phyloP scores from a whole-genome alignment of 78 protist genomes.

The Protostelium mycophagum region DNA sequence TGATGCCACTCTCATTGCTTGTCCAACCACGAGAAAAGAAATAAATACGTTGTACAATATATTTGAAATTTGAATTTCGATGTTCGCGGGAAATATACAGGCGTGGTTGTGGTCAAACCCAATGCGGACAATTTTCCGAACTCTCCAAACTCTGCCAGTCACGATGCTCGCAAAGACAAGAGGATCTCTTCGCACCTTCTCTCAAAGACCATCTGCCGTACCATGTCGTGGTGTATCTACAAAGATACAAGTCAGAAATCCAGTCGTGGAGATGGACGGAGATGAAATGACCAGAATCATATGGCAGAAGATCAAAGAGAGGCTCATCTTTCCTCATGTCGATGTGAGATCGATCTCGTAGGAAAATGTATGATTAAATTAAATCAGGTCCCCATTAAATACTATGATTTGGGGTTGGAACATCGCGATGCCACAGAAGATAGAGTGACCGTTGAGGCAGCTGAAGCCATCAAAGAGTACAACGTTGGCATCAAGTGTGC shows the following conservation, averaged over 20 bases:
- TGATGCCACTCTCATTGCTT: neutral
- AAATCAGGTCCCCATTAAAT: conserved; percentile 10
- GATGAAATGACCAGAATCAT: conserved; percentile 74
- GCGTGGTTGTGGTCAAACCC: too few relatives aligned
- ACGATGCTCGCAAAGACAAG: too few relatives aligned
- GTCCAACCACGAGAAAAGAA: neutral
- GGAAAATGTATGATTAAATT: conserved; percentile 19
- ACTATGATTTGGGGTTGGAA: conserved; percentile 76
- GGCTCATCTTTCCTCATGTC: neutral
- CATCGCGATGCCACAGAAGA: conserved; percentile 78
- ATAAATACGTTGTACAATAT: neutral
- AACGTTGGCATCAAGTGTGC: conserved; percentile 96
- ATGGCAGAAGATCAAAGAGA: conserved; percentile 81
- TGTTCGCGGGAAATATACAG: too few relatives aligned
- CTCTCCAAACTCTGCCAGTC: too few relatives aligned
- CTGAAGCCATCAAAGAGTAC: conserved; percentile 74
- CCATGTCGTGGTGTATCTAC: neutral
- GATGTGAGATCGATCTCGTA: conserved; percentile 8
- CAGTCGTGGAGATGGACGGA: conserved; percentile 83
- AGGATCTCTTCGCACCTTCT: too few relatives aligned
- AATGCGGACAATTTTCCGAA: too few relatives aligned
- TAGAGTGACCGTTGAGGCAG: conserved; percentile 84
- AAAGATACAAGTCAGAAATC: conserved; percentile 33
- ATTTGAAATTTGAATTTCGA: too few relatives aligned
- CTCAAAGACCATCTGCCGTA: too few relatives aligned